phyloP scores from a whole-genome alignment of 345 rosid genomes.

The Dovyalis caffra region DNA sequence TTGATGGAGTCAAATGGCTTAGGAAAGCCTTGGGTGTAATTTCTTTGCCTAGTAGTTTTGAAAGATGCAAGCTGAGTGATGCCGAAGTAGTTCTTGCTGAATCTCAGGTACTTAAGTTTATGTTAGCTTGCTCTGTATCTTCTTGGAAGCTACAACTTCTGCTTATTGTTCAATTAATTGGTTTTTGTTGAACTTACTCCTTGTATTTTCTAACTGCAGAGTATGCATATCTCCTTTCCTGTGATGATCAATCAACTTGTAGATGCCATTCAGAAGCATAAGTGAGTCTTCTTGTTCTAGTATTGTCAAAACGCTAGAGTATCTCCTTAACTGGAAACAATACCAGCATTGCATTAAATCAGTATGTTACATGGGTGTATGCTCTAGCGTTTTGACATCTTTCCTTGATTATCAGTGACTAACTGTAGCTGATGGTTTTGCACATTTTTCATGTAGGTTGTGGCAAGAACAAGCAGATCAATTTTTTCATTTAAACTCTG shows the following conservation, averaged over 20 bases:
- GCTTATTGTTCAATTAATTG: not conserved
- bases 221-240: slow-evolving; percentile 37
- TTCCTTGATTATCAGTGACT: slow-evolving; percentile 2
- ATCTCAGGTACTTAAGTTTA: slow-evolving; percentile 38
- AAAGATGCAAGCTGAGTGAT: slow-evolving; percentile 44
- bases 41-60: slow-evolving; percentile 30
- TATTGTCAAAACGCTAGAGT: too few relatives aligned
- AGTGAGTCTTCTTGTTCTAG: slow-evolving; percentile 38
- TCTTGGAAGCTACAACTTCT: slow-evolving; percentile 1
- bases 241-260: slow-evolving; percentile 38
- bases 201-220: slow-evolving; percentile 37
- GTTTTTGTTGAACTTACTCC: slow-evolving; percentile 3
- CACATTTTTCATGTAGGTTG: slow-evolving; percentile 35
- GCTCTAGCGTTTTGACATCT: not conserved
- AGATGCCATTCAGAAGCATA: slow-evolving; percentile 41
- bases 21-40: slow-evolving; percentile 42
- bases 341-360: not conserved
- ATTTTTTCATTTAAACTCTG: slow-evolving; percentile 36
- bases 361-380: not conserved
- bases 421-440: slow-evolving; percentile 12
- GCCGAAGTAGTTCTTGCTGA: slow-evolving; percentile 55
- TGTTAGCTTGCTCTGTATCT: not conserved
- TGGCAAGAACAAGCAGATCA: slow-evolving; percentile 56
- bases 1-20: slow-evolving; percentile 54
- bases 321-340: not conserved